Conservation (phyloP, 2,329 filamentous ascomycete species). For the Penicillium sumatraense region DNA sequence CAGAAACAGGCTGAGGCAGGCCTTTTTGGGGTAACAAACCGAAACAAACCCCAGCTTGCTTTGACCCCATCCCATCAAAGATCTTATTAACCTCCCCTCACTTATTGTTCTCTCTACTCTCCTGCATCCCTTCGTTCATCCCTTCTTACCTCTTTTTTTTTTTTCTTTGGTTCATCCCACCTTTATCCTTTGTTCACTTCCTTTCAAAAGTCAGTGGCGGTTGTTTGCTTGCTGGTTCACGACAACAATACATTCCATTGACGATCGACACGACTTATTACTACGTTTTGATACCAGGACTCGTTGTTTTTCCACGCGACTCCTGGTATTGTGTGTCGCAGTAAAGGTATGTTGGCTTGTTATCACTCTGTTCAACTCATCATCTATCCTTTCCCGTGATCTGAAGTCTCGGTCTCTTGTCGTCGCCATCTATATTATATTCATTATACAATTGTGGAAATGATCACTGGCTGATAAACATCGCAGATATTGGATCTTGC, state of each 20-base stretch:
- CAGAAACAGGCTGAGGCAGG: slow-evolving; percentile 27
- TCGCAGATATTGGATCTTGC: slow-evolving; percentile 12
- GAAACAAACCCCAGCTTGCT: slow-evolving; percentile 26
- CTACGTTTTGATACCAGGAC: slow-evolving; percentile 16
- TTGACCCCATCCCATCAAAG: slow-evolving; percentile 29
- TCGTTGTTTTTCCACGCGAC: slow-evolving; percentile 22
- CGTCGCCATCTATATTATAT: too few relatives aligned
- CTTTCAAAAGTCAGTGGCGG: slow-evolving; percentile 5
- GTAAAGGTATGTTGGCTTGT: slow-evolving; percentile 25
- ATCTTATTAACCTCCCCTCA: slow-evolving; percentile 21
- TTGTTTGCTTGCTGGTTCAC: slow-evolving; percentile 8
- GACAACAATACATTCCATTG: slow-evolving; percentile 24
- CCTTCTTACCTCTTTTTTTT: slow-evolving; percentile 14
- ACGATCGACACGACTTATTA: slow-evolving; percentile 29
- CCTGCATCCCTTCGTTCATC: slow-evolving; percentile 29
- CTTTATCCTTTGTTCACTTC: background rate
- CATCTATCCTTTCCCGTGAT: background rate
- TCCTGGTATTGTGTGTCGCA: slow-evolving; percentile 14
- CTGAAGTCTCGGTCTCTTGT: background rate
- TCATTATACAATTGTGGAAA: slow-evolving; percentile 2
- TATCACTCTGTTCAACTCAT: background rate
- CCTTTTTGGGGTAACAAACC: slow-evolving; percentile 22
- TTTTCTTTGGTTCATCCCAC: background rate
- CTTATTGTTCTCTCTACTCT: slow-evolving; percentile 4
- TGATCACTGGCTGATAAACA: slow-evolving; percentile 16